Evolutionary conservation across 2,329 filamentous ascomycete genomes (phyloP).

Genomic region (Rutstroemia sp.): DNA sequence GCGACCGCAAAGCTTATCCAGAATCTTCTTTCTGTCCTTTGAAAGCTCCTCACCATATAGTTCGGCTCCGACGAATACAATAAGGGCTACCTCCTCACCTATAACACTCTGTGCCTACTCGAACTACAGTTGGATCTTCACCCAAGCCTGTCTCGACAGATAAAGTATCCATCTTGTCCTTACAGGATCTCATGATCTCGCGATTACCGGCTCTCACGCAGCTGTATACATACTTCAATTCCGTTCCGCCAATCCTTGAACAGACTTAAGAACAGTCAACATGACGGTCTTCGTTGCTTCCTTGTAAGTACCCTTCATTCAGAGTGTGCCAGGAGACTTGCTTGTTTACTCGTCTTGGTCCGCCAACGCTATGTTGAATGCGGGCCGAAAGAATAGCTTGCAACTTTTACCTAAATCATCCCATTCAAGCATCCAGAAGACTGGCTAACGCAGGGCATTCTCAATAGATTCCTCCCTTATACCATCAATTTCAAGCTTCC

Average conservation of each 20-base stretch:
- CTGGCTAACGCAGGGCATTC: background rate
- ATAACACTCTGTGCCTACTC: too few relatives aligned
- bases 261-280: slow-evolving; percentile 12
- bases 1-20: too few relatives aligned
- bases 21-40: too few relatives aligned
- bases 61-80: too few relatives aligned
- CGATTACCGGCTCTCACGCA: background rate
- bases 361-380: too few relatives aligned
- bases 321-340: background rate
- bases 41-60: too few relatives aligned
- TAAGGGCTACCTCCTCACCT: too few relatives aligned
- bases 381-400: background rate
- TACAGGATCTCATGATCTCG: slow-evolving; percentile 5
- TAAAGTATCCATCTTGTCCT: too few relatives aligned
- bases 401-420: background rate
- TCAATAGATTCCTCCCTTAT: slow-evolving; percentile 75
- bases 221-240: background rate
- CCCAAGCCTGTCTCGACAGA: too few relatives aligned
- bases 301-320: slow-evolving; percentile 37
- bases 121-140: too few relatives aligned
- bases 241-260: slow-evolving; percentile 3
- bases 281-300: slow-evolving; percentile 56
- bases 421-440: background rate
- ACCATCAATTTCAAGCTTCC: slow-evolving; percentile 80
- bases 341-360: too few relatives aligned